phyloP scores from a whole-genome alignment of 2,329 filamentous ascomycete genomes.

The Erysiphe neolycopersici region DNA sequence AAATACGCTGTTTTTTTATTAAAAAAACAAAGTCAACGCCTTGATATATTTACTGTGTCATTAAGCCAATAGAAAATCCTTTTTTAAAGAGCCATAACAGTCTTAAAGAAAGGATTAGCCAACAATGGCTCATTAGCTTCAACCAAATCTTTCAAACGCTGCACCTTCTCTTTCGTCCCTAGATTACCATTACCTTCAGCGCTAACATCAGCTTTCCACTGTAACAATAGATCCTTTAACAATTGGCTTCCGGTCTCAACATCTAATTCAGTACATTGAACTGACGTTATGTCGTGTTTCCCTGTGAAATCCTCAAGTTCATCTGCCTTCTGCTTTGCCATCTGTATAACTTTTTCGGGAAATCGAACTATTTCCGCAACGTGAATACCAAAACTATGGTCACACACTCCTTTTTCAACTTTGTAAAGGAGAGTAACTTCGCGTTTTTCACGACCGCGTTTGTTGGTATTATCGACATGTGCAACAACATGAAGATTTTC shows the following conservation, averaged over 20 bases:
- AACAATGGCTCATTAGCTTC: conserved; percentile 37
- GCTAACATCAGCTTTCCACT: conserved; percentile 55
- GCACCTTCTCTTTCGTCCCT: conserved; percentile 50
- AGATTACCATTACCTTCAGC: conserved; percentile 22
- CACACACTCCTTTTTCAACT: conserved; percentile 82
- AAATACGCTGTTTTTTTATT: no score
- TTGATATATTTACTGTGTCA: no score
- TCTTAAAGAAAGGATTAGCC: conserved; percentile 37
- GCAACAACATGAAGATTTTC: conserved; percentile 89
- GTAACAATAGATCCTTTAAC: conserved; percentile 56
- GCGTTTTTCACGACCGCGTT: conserved; percentile 27
- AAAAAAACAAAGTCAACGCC: no score
- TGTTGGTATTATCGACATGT: conserved; percentile 37
- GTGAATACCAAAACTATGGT: conserved; percentile 95
- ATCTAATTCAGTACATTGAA: conserved; percentile 52
- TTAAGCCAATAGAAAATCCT: no score
- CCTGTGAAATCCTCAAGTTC: conserved; percentile 88
- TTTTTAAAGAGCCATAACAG: no score
- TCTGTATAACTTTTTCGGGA: conserved; percentile 87
- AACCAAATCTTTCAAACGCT: conserved; percentile 55
- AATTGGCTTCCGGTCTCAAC: conserved; percentile 68
- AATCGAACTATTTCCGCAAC: conserved; percentile 92
- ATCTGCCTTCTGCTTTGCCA: conserved; percentile 97
- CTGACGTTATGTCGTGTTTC: conserved; percentile 36
- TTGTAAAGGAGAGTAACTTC: conserved; percentile 85